Conservation (phyloP, 2,329 filamentous ascomycete species). For the Amauroascus niger region DNA sequence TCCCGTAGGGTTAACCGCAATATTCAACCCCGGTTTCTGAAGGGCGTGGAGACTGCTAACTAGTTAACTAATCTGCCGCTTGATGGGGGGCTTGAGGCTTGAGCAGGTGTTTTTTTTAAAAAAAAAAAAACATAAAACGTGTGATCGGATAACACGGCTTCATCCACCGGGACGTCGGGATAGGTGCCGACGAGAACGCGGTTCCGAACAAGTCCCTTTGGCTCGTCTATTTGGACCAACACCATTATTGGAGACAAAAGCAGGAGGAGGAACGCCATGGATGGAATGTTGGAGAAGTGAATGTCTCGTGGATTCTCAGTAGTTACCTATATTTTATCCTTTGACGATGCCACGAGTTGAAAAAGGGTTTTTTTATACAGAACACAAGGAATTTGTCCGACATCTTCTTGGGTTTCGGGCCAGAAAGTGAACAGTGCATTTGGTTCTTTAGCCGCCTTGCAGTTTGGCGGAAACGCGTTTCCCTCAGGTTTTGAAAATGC, state of each 20-base stretch:
- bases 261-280: background rate
- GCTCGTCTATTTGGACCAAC: background rate
- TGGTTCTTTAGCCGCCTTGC: background rate
- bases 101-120: no score
- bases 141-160: conserved; percentile 1
- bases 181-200: background rate
- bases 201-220: background rate
- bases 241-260: background rate
- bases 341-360: no score
- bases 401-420: no score
- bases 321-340: no score
- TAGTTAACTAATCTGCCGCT: background rate
- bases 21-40: background rate
- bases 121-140: background rate
- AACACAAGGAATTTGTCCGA: no score
- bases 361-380: no score
- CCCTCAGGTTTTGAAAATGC: no score
- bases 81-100: no score
- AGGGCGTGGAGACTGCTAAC: background rate
- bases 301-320: no score
- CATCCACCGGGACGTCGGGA: background rate
- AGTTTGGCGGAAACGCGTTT: no score
- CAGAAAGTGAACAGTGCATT: background rate
- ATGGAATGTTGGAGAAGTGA: background rate
- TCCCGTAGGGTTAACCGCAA: no score